These are phyloP conservation scores for Lyophyllum decastes DNA, from an alignment of 768 basidiomycete species.

Conservation along the genomic window DNA sequence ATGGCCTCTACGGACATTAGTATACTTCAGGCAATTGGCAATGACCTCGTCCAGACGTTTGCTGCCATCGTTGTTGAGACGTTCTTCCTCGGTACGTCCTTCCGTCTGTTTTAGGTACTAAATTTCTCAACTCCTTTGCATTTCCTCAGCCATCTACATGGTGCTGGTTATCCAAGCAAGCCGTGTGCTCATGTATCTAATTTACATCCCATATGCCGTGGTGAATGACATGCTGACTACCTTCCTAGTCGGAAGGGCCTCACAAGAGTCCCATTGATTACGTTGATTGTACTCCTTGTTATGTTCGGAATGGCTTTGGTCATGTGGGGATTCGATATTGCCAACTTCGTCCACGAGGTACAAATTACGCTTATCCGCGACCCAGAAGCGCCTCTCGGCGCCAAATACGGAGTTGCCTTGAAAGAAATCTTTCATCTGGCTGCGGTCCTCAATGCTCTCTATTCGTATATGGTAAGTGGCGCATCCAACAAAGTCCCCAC, in stretches of 20 bases:
- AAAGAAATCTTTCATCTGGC: not conserved
- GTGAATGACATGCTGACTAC: not conserved
- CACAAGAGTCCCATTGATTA: not conserved
- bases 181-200: constrained; percentile 2
- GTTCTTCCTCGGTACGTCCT: constrained; percentile 8
- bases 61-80: constrained; percentile 11
- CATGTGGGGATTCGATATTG: constrained; percentile 7
- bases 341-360: constrained; percentile 4
- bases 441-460: not conserved
- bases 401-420: not conserved
- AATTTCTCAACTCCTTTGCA: not conserved
- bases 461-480: too few species aligned
- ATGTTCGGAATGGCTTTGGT: constrained; percentile 4
- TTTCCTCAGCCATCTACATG: constrained; percentile 4
- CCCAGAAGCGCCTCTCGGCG: not conserved
- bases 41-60: constrained; percentile 7
- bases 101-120: not conserved
- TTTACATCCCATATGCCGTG: not conserved
- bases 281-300: not conserved
- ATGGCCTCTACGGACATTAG: not conserved
- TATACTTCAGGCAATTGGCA: constrained; percentile 8
- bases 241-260: constrained; percentile 1
- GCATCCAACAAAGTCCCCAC: too few species aligned
- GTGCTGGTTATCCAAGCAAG: constrained; percentile 8
- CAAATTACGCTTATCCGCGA: constrained; percentile 2